Percentiles rank a stretch among this genome's conserved stretches.
Evolutionary conservation across 768 basidiomycete species (phyloP).

Genomic region (Mycena latifolia): DNA sequence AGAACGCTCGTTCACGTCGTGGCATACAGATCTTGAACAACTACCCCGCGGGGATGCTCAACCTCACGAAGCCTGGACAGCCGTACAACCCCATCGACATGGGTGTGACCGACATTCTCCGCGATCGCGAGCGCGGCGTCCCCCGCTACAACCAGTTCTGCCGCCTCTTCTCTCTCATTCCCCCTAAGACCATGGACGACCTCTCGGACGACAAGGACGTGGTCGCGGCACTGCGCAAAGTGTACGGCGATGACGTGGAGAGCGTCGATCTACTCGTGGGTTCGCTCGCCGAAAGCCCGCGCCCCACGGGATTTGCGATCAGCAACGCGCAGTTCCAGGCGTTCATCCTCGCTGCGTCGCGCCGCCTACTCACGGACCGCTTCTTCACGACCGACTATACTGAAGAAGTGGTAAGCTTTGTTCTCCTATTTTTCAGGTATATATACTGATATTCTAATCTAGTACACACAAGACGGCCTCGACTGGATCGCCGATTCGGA

Average conservation of each 20-base stretch:
- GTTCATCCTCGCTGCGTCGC: conserved; percentile 32
- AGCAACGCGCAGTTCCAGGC: conserved; percentile 34
- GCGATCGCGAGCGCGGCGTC: too few species aligned
- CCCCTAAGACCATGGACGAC: conserved; percentile 22
- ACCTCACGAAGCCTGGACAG: too few species aligned
- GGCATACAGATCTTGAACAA: conserved; percentile 16
- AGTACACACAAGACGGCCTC: conserved; percentile 31
- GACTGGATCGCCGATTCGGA: conserved; percentile 18
- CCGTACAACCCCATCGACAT: too few species aligned
- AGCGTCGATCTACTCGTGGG: too few species aligned
- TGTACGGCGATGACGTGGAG: too few species aligned
- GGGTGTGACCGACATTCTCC: too few species aligned
- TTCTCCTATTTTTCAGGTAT: background rate
- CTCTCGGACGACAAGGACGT: conserved; percentile 11
- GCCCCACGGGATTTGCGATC: conserved; percentile 30
- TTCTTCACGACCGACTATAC: conserved; percentile 34
- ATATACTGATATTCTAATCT: background rate
- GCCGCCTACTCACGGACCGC: conserved; percentile 30
- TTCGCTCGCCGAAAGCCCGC: conserved; percentile 30
- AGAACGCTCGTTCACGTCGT: too few species aligned
- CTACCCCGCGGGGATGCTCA: conserved; percentile 26
- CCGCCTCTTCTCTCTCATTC: too few species aligned
- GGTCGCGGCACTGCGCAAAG: conserved; percentile 26
- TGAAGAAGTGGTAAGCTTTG: conserved; percentile 15
- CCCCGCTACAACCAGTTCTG: too few species aligned